Evolutionary conservation across 2,329 filamentous ascomycete species (phyloP), one percentile per base, ranked within the genome.

Genomic region (Colletotrichum theobromicola): DNA sequence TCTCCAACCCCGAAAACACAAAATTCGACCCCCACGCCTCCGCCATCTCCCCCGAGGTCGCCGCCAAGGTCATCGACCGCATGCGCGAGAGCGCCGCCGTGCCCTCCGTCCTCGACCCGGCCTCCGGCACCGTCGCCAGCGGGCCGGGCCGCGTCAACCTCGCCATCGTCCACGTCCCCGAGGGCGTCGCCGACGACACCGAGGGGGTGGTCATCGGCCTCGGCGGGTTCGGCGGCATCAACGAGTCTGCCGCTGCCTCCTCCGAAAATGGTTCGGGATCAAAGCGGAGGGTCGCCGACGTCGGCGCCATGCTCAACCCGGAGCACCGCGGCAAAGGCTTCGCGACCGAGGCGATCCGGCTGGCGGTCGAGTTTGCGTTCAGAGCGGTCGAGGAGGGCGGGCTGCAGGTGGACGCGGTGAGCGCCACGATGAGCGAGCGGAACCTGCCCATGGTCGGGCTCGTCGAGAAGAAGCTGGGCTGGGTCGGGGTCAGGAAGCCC

Each of bases 161-260:
- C 72, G 68, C 76, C 16, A 24, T 81, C 4, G 77, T 78, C 34
- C 75, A 78, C 21, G 53, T 68, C 12, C 42, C 42, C 28, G 35
- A n/a, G 15, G 67, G 57, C 6, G 57, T 21, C 6, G 30, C 16
- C 5, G 67, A 60, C 12, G 58, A 67, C 21, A 13, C 62, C 28
- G 75, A 70, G 7, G 75, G 73, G 8, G 42, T 57, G 13, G 70
- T 80, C 8, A 77, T 82, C 63, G 80, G 80, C 3, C 74, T 82
- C n/a, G 79, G 78, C 18, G 81, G 80, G 26, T 82, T 77, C 62
- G 81, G 81, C 15, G 76, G 77, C 26, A 81, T 82, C 71, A 78
- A 82, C 62, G 75, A 78, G 63, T 64, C 69, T 70, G 76, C 42
- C 75, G 76, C 69, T 70, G 76, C 42, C 75, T 76, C n/a, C 42